A percentile compares a stretch with the other conserved stretches of the same genome.
These are phyloP conservation scores for Backusella mclennaniae DNA, from an alignment of 192 early-diverging fungal species.

Conservation along the genomic window DNA sequence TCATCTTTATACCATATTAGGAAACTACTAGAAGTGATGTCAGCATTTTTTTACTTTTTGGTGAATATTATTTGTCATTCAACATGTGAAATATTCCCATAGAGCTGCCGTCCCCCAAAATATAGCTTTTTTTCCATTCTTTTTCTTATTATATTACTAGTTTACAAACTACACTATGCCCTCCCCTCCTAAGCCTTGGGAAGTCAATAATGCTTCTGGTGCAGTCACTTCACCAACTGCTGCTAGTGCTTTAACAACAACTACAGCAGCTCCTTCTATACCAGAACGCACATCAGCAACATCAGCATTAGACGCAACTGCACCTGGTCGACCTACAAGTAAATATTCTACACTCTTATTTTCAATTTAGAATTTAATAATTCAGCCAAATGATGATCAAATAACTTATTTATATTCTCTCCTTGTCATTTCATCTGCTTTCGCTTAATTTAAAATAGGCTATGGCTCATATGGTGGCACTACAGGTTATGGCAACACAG, in stretches of 20 bases:
- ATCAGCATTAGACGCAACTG: slow-evolving; percentile 1
- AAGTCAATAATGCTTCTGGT: slow-evolving; percentile 46
- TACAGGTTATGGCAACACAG: slow-evolving; percentile 39
- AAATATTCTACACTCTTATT: background rate
- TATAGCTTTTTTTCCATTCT: background rate
- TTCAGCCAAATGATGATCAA: background rate
- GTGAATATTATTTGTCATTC: slow-evolving; percentile 5
- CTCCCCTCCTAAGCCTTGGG: slow-evolving; percentile 79
- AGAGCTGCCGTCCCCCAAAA: background rate
- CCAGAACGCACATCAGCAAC: slow-evolving; percentile 35
- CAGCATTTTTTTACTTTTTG: background rate
- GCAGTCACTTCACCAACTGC: slow-evolving; percentile 35
- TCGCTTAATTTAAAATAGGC: slow-evolving; percentile 14
- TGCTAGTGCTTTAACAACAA: slow-evolving; percentile 29
- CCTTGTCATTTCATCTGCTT: background rate
- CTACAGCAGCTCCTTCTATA: slow-evolving; percentile 37
- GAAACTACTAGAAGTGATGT: background rate
- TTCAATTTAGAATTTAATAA: background rate
- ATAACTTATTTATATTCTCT: background rate
- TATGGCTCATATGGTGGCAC: slow-evolving; percentile 31
- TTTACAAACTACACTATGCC: slow-evolving; percentile 31
- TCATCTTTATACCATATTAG: background rate
- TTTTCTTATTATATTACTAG: slow-evolving; percentile 7
- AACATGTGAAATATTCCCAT: slow-evolving; percentile 10
- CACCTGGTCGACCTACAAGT: slow-evolving; percentile 17